Evolutionary conservation across 306 rosid genomes (phyloP), one percentile per base, ranked within the genome.

Genomic region (Dryas octopetala): DNA sequence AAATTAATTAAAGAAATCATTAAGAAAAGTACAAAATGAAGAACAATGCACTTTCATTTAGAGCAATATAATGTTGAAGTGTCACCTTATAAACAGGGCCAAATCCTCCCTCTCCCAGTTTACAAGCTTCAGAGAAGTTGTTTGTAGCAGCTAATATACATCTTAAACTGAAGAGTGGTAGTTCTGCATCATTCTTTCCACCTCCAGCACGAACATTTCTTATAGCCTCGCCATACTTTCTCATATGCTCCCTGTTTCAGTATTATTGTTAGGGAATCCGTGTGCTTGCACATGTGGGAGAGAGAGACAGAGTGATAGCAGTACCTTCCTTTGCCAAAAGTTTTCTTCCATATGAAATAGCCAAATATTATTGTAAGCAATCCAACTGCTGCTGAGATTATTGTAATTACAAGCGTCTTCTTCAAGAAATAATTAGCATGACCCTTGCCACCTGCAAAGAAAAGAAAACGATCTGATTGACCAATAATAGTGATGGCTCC

Each of bases 31-130:
- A 19, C 49, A 5, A 75, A 0, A 32, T 58, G 40, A 23, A 58
- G 63, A 44, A 15, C 1, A 47, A 51, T 17, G 10, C 9, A n/a
- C 6, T 64, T 14, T 14, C 2, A 64, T 41, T 44, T 7, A 64
- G 3, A 43, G 69, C 28, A 7, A 0, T 0, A 16, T 14, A 65
- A 2, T 0, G 11, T n/a, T 9, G 45, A 47, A n/a, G 4, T 5
- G 46, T 75, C 26, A 86, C 89, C 88, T 79, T 84, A 44, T 83
- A 88, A 1, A 90, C 87, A 26, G 87, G 83, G 9, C 96, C 96
- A 60, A 79, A 88, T 14, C 92, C 96, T 19, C 90, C 96, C 58
- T 13, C 74, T 54, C 91, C 96, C 8, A 84, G 85, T 70, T 79
- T 84, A 57, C 85, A 82, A 59, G 76, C 63, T 47, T 85, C 77